Evolutionary conservation across 179 eudicot species (phyloP).

Genomic region (Sideroxylon spinosum): DNA sequence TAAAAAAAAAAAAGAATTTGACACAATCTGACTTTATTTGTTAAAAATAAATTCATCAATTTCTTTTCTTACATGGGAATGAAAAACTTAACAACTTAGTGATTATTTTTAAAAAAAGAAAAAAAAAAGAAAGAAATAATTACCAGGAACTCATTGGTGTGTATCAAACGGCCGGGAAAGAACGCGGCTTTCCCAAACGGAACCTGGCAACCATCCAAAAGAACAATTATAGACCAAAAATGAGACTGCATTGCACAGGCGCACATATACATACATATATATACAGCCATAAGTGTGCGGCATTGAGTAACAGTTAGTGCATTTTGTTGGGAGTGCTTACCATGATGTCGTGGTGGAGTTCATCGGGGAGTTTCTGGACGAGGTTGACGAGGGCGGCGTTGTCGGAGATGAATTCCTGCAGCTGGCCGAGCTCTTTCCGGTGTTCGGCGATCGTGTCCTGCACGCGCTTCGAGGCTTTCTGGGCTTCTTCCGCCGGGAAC

Average conservation of each 20-base stretch:
- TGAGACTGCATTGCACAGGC: background rate
- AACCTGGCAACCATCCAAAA: constrained; percentile 35
- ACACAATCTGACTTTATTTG: too few relatives aligned
- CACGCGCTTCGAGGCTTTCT: constrained; percentile 58
- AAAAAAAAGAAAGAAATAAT: constrained; percentile 12
- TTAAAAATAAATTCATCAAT: too few relatives aligned
- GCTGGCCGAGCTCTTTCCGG: constrained; percentile 37
- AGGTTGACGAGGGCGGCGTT: constrained; percentile 60
- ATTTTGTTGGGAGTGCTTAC: constrained; percentile 19
- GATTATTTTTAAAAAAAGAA: too few relatives aligned
- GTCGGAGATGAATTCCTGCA: constrained; percentile 45
- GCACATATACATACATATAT: background rate
- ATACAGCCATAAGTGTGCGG: too few relatives aligned
- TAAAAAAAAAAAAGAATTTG: background rate
- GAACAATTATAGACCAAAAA: background rate
- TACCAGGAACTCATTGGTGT: constrained; percentile 89
- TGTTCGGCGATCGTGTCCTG: constrained; percentile 45
- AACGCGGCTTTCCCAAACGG: constrained; percentile 93
- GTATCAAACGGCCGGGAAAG: constrained; percentile 84
- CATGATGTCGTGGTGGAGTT: constrained; percentile 80
- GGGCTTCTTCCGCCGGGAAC: constrained; percentile 63
- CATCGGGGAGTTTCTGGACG: constrained; percentile 77
- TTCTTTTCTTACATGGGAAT: too few relatives aligned
- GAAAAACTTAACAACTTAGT: background rate
- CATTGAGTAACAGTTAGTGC: background rate